These are phyloP conservation scores for Populus nigra DNA, from an alignment of 345 rosid species.

Conservation along the genomic window DNA sequence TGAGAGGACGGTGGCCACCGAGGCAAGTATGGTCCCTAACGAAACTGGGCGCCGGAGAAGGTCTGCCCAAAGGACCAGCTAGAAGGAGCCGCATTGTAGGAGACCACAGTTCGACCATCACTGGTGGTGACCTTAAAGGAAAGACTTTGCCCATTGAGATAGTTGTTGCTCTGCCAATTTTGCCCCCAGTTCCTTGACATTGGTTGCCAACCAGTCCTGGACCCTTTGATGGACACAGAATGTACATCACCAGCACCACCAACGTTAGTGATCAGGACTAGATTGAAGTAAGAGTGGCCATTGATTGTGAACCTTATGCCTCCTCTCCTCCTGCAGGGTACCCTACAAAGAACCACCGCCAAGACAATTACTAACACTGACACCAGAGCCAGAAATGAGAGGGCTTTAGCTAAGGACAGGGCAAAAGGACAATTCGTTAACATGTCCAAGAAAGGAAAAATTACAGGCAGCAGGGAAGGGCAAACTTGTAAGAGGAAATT, in stretches of 20 bases:
- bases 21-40: not conserved
- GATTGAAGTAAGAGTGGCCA: constrained; percentile 29
- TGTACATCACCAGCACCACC: constrained; percentile 31
- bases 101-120: constrained; percentile 23
- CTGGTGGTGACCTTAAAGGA: constrained; percentile 34
- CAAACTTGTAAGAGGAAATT: not conserved
- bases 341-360: constrained; percentile 18
- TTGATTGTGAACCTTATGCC: constrained; percentile 31
- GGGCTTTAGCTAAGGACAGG: too few relatives aligned
- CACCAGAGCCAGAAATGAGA: not conserved
- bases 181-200: constrained; percentile 36
- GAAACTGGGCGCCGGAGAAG: constrained; percentile 28
- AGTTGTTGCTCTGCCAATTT: constrained; percentile 30
- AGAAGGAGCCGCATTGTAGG: constrained; percentile 23
- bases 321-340: constrained; percentile 24
- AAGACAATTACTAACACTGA: not conserved
- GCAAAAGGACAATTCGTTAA: not conserved
- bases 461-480: not conserved
- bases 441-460: too few relatives aligned
- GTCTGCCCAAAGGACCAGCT: constrained; percentile 31
- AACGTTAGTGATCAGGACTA: constrained; percentile 29
- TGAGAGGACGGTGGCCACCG: not conserved
- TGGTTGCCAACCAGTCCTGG: constrained; percentile 27
- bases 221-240: constrained; percentile 23
- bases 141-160: constrained; percentile 25